Conservation (phyloP, 176 grass and related monocot genomes). For the Oropetium thomaeum region DNA sequence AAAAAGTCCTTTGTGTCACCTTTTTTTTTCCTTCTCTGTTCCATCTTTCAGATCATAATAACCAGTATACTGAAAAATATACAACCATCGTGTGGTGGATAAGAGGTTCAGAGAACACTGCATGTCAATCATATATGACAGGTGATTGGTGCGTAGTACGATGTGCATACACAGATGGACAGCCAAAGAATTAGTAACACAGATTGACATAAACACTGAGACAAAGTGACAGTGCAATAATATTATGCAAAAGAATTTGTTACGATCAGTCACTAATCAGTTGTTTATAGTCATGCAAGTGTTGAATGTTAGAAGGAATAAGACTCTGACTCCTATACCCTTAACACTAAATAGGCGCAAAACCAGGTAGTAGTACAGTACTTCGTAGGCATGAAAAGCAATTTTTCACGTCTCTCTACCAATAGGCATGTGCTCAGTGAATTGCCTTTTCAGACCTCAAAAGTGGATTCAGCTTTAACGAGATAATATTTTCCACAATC, state of each 20-base stretch:
- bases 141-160: neutral
- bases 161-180: neutral
- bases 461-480: neutral
- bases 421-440: neutral
- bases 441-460: neutral
- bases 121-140: constrained; percentile 27
- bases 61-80: constrained; percentile 5
- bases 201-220: neutral
- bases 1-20: neutral
- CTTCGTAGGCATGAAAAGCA: too few species aligned
- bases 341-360: too few species aligned
- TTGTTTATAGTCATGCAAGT: neutral
- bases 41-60: constrained; percentile 23
- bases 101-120: neutral
- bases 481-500: neutral
- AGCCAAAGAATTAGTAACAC: neutral
- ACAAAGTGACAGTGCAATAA: constrained; percentile 7
- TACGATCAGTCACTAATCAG: neutral
- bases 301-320: too few species aligned
- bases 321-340: too few species aligned
- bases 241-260: neutral
- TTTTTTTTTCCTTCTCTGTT: constrained; percentile 11
- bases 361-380: too few species aligned
- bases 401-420: neutral
- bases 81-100: neutral